Evolutionary conservation across 1,284 basidiomycete species (phyloP).

Genomic region (Cutaneotrichosporon daszewskae): DNA sequence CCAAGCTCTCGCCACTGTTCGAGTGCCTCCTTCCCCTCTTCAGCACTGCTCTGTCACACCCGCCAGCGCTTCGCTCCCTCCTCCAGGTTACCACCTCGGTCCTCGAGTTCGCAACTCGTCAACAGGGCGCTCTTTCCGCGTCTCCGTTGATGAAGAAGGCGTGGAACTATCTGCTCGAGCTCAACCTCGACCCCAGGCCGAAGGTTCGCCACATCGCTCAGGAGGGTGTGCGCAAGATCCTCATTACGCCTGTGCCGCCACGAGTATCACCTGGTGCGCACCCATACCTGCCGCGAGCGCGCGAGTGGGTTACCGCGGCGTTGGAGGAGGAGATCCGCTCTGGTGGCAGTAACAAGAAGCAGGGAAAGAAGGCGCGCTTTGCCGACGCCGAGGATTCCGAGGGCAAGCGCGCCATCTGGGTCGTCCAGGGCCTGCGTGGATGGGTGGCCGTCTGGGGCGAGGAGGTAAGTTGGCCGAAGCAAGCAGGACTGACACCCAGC

Average conservation of each 20-base stretch:
- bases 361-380: conserved; percentile 59
- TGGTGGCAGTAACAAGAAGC: conserved; percentile 55
- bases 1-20: conserved; percentile 44
- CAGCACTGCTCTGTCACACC: conserved; percentile 43
- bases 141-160: conserved; percentile 62
- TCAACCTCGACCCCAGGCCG: conserved; percentile 81
- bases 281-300: conserved; percentile 68
- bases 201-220: conserved; percentile 90
- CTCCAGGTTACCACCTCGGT: conserved; percentile 60
- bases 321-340: conserved; percentile 61
- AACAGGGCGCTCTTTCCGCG: conserved; percentile 57
- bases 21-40: conserved; percentile 74
- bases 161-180: conserved; percentile 67
- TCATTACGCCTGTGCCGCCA: conserved; percentile 69
- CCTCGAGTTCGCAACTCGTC: conserved; percentile 61
- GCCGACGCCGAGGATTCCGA: conserved; percentile 52
- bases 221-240: conserved; percentile 72
- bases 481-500: conserved; percentile 49
- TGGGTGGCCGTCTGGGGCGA: conserved; percentile 60
- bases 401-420: conserved; percentile 68
- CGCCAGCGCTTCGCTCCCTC: conserved; percentile 44
- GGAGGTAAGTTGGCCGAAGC: conserved; percentile 50
- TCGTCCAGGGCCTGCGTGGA: conserved; percentile 62
- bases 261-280: conserved; percentile 57
- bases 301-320: conserved; percentile 72